Evolutionary conservation across 2,329 filamentous ascomycete genomes (phyloP), one percentile per base, ranked within the genome.

Genomic region (Ascochyta viciae-villosae): DNA sequence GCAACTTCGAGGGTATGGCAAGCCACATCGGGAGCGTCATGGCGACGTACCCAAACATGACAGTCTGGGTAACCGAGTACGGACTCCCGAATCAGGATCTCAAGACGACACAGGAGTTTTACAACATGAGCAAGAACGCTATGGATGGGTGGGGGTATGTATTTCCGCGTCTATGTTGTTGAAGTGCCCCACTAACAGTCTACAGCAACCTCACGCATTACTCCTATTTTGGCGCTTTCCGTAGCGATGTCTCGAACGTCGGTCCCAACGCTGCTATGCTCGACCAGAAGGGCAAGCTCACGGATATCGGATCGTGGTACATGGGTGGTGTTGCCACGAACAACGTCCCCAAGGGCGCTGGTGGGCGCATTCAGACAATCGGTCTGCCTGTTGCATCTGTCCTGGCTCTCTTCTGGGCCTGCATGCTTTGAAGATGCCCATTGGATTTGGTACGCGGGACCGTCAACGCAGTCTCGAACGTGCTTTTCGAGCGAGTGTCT

Each of bases 41-140:
- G 43, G 81, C 77, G 1, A 77, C 73, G 34, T 81, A 78, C 61
- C 68, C 67, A 16, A 75, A 86, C 79, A 70, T 75, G 75, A 81
- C 83, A 3, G 85, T 93, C 58, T 94, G 90, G 91, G 80, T 94
- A 10, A 94, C 91, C 24, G 91, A 95, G 75, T 92, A 89, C 72
- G 90, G 88, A 34, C 82, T 82, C 49, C 73, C 78, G 50, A 74
- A 88, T 58, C 80, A 84, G 65, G 77, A 82, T 24, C 80, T 91
- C 15, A 56, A 71, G 1, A 75, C 80, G 0, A 88, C 87, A 0
- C 84, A 91, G 69, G 63, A 71, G 0, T 92, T 90, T 70, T 92
- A 85, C 78, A 91, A 92, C 66, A 80, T 80, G 65, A 87, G 84
- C 3, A 74, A 83, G 49, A 81, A 85, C 40, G 91, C 87, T 73